Conservation (phyloP, 441 rosid species). For the Metrosideros polymorpha region DNA sequence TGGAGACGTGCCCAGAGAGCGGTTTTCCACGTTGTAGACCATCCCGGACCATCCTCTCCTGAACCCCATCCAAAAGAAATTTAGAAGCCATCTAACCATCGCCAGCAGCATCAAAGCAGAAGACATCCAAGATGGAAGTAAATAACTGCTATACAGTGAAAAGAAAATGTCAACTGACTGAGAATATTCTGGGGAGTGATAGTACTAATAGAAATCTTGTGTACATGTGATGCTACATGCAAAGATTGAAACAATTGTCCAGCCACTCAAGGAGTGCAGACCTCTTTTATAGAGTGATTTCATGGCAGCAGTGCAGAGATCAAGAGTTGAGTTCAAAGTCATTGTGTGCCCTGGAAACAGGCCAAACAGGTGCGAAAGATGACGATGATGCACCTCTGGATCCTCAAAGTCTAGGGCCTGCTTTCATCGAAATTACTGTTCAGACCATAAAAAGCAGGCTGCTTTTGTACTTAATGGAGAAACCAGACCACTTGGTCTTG, state of each 20-base stretch:
- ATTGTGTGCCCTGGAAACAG: constrained; percentile 12
- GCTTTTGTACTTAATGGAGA: background rate
- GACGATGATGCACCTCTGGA: constrained; percentile 10
- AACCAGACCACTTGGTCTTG: background rate
- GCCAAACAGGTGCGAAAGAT: constrained; percentile 13
- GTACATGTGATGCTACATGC: background rate
- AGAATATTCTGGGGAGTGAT: background rate
- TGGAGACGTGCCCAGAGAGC: constrained; percentile 14
- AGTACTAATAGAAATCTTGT: background rate
- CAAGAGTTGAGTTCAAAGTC: constrained; percentile 1
- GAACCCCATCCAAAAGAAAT: background rate
- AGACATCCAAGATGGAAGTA: background rate
- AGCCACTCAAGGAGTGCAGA: background rate
- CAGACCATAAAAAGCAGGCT: background rate
- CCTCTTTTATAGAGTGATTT: constrained; percentile 13
- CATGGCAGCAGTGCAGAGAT: constrained; percentile 6
- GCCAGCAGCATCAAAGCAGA: background rate
- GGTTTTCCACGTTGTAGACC: constrained; percentile 16
- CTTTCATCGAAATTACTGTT: background rate
- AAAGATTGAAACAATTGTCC: background rate
- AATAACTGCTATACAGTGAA: background rate
- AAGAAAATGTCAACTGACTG: background rate
- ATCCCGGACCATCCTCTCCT: constrained; percentile 20
- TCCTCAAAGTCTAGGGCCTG: constrained; percentile 13
- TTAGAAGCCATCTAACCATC: background rate